Percentiles rank a stretch among this genome's conserved stretches.
Conservation (phyloP, 139 green algal species). For the Closterium sp. region DNA sequence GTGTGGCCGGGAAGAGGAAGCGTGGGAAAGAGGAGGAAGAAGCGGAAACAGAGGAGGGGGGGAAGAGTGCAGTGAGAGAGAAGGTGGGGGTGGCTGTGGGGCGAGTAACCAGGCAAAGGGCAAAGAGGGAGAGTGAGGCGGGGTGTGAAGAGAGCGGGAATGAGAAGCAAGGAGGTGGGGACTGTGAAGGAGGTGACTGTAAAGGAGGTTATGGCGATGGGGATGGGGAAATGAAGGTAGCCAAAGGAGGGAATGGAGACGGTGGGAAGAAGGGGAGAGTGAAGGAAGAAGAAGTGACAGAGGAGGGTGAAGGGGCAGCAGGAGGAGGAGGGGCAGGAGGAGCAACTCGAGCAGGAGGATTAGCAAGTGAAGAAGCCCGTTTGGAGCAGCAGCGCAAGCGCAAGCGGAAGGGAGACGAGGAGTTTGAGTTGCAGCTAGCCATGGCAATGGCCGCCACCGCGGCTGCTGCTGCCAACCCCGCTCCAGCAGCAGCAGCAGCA, state of each 20-base stretch:
- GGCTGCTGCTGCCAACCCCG: neutral
- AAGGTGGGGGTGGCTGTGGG: neutral
- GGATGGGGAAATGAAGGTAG: neutral
- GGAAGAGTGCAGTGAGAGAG: neutral
- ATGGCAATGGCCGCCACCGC: constrained; percentile 66
- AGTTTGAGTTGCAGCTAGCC: constrained; percentile 79
- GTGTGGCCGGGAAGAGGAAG: constrained; percentile 4
- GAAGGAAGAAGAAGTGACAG: neutral
- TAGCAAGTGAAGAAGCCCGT: neutral
- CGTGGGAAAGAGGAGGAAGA: constrained; percentile 6
- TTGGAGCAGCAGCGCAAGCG: neutral
- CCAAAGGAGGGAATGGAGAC: neutral
- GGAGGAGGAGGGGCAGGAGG: neutral
- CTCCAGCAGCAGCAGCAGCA: neutral
- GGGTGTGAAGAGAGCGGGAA: neutral
- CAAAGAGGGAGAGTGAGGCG: neutral
- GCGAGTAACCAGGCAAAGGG: neutral
- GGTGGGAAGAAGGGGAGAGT: neutral
- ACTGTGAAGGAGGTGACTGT: neutral
- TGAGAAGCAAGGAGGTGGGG: neutral
- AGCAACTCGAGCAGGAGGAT: neutral
- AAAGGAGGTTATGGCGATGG: neutral
- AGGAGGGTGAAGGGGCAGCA: neutral
- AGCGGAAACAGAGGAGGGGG: constrained; percentile 12
- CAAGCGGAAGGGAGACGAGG: constrained; percentile 68